Percentiles rank a stretch among this genome's conserved stretches.
Conservation (phyloP, 2,329 filamentous ascomycete genomes). For the Fusarium lateritium region DNA sequence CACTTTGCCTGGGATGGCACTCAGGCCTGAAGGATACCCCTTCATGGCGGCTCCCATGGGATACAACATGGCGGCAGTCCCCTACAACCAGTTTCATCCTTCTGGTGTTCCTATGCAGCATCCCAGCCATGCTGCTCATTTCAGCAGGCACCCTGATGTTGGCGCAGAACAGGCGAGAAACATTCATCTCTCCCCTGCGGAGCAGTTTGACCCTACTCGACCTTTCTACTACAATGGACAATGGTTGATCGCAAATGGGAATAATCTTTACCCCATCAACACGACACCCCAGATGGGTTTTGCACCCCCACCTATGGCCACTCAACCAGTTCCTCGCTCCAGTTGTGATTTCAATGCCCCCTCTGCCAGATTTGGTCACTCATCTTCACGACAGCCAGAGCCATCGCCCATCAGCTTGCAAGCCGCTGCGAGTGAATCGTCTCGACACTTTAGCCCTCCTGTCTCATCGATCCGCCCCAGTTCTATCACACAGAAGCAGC, state of each 20-base stretch:
- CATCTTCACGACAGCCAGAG: slow-evolving; percentile 15
- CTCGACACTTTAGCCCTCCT: slow-evolving; percentile 55
- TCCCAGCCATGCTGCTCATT: slow-evolving; percentile 39
- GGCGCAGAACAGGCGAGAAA: slow-evolving; percentile 53
- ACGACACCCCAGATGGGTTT: slow-evolving; percentile 44
- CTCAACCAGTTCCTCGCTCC: slow-evolving; percentile 15
- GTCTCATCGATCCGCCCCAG: slow-evolving; percentile 73
- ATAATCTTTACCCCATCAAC: slow-evolving; percentile 45
- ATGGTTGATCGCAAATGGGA: slow-evolving; percentile 56
- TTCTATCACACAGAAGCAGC: slow-evolving; percentile 72
- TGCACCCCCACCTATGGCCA: slow-evolving; percentile 46
- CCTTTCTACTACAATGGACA: slow-evolving; percentile 64
- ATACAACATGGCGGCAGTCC: slow-evolving; percentile 51
- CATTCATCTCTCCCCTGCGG: slow-evolving; percentile 57
- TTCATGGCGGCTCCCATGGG: slow-evolving; percentile 61
- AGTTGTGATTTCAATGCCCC: slow-evolving; percentile 15
- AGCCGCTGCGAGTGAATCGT: not conserved
- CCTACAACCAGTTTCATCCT: slow-evolving; percentile 44
- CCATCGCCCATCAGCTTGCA: slow-evolving; percentile 13
- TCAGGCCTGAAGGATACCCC: slow-evolving; percentile 53
- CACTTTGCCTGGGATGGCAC: slow-evolving; percentile 51
- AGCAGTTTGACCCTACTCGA: slow-evolving; percentile 62
- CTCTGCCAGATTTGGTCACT: slow-evolving; percentile 10
- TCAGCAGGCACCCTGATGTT: slow-evolving; percentile 52
- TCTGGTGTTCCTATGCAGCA: slow-evolving; percentile 34